Base-by-base conservation (phyloP, 108 stramenopile species). In the Skeletonema marinoi region DNA sequence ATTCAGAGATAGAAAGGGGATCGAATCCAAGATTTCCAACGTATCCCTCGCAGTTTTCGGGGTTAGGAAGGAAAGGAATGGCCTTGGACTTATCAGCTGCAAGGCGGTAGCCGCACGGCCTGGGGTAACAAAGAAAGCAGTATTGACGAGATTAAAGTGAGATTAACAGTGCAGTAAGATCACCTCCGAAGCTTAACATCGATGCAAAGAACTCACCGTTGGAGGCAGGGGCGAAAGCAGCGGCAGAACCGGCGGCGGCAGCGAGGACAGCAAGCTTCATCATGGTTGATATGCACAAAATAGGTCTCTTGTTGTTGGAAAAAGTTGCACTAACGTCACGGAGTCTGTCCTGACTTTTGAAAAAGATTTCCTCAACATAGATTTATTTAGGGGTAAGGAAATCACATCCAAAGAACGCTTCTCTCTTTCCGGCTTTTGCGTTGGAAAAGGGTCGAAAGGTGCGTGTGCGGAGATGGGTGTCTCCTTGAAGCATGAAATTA, bases 11-110 rank as follows among this genome's bases (percentile, higher is more conserved):
- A 17, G 96, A 88, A 60, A 98, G 85, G 25, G 97, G 97, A 84
- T 98, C 97, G 75, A 98, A 98, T 61, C 96, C 97, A 46, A 85
- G 89, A 33, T 84, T 87, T 56, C 93, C 93, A 56, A 86, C 92
- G 70, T 93, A 94, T 78, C 98, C 98, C 31, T 88, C 86, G 42
- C 94, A 86, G 78, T 96, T 95, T 61, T 88, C 81, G 48, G 98
- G 98, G 78, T 89, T 71, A 44, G 87, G 86, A 66, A 98, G 90
- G 93, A 97, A 98, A 33, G 98, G 98, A 65, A 98, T 83, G 51
- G 98, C 89, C 41, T 78, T 56, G 54, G 78, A 80, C 64, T 87
- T 87, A n/a, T 75, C 74, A 60, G 71, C 82, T 33, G 69, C 71
- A 62, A 84, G 83, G 64, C 74, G 30, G 83, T 84, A 58, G 69